phyloP scores from a whole-genome alignment of 2,329 filamentous ascomycete species.

The Dothistroma septosporum region DNA sequence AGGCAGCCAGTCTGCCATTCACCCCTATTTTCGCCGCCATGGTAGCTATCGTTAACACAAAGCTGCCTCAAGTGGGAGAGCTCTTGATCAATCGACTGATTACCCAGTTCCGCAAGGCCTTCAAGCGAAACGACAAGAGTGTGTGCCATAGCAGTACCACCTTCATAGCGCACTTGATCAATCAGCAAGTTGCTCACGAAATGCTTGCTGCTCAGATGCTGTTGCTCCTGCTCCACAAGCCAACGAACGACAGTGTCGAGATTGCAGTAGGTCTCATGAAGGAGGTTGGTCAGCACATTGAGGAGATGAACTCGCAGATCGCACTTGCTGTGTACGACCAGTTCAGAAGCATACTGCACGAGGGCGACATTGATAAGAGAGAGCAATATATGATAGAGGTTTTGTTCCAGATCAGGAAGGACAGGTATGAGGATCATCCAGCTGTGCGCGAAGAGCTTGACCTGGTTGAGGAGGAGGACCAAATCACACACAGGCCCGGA shows the following conservation, averaged over 20 bases:
- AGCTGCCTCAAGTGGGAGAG: slow-evolving; percentile 90
- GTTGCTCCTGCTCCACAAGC: slow-evolving; percentile 86
- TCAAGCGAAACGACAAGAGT: slow-evolving; percentile 93
- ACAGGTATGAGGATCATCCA: slow-evolving; percentile 93
- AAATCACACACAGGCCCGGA: slow-evolving; percentile 83
- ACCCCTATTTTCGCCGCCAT: slow-evolving; percentile 95
- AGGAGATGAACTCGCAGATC: slow-evolving; percentile 90
- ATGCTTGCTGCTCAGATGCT: slow-evolving; percentile 90
- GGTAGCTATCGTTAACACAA: slow-evolving; percentile 95
- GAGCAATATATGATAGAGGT: slow-evolving; percentile 99
- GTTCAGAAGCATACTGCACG: slow-evolving; percentile 90
- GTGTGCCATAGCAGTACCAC: slow-evolving; percentile 90
- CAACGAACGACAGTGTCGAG: slow-evolving; percentile 95
- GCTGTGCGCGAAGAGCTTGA: slow-evolving; percentile 89
- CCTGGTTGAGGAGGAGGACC: slow-evolving; percentile 94
- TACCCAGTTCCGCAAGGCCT: slow-evolving; percentile 90
- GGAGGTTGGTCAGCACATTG: slow-evolving; percentile 88
- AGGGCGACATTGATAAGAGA: slow-evolving; percentile 93
- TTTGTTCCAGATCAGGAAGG: slow-evolving; percentile 91
- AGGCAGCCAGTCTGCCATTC: slow-evolving; percentile 91
- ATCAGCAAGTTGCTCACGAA: slow-evolving; percentile 93
- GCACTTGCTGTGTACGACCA: slow-evolving; percentile 90
- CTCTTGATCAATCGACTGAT: slow-evolving; percentile 79
- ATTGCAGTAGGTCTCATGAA: slow-evolving; percentile 91
- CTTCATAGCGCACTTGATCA: slow-evolving; percentile 91